phyloP scores from a whole-genome alignment of 2,329 filamentous ascomycete genomes.

The Zasmidium cellare region DNA sequence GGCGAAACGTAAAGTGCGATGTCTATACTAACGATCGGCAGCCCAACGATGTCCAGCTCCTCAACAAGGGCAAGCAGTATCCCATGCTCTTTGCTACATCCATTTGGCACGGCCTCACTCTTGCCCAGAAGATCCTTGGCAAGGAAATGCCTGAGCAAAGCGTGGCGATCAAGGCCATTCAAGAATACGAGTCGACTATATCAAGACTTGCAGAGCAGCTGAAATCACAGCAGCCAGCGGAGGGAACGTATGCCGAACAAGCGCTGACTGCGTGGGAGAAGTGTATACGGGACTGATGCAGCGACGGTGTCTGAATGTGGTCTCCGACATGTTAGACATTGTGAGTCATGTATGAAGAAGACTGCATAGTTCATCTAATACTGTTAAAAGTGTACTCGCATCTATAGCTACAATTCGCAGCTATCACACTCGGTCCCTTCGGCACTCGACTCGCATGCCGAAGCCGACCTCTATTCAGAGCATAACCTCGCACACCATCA shows the following conservation, averaged over 20 bases:
- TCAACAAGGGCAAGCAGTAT: constrained; percentile 12
- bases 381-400: no score
- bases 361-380: no score
- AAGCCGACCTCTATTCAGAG: not conserved
- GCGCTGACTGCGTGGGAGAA: constrained; percentile 30
- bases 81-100: constrained; percentile 36
- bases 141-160: constrained; percentile 32
- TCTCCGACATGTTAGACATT: no score
- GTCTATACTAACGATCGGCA: not conserved
- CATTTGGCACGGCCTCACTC: constrained; percentile 46
- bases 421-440: not conserved
- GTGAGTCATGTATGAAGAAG: no score
- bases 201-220: constrained; percentile 23
- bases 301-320: no score
- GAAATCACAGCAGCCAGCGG: constrained; percentile 21
- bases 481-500: not conserved
- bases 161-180: constrained; percentile 23
- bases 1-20: not conserved
- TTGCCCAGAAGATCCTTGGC: constrained; percentile 43
- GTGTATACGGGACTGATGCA: constrained; percentile 24
- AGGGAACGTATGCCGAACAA: constrained; percentile 27
- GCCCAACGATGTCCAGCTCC: not conserved
- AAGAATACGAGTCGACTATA: constrained; percentile 29
- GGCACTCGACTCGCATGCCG: not conserved
- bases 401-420: no score